Base-by-base conservation (phyloP, 169 alveolate genomes). In the Cyclospora cayetanensis region DNA sequence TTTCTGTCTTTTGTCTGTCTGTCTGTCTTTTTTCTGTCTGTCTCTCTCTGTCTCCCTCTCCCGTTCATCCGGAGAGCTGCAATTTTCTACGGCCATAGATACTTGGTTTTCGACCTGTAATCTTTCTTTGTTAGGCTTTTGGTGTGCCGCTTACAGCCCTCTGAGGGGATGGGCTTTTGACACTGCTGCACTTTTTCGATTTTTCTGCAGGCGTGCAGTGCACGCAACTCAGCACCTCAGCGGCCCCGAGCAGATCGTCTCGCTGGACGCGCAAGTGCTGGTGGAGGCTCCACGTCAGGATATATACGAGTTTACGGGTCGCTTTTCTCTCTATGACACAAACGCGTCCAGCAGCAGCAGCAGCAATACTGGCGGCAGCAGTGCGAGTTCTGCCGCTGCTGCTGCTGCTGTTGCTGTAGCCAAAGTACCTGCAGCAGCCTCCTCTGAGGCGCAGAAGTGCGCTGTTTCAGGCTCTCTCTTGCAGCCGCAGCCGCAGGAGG, bases 271-370 rank as follows among this genome's bases (percentile, higher is more conserved):
- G 34, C 18, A 22, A 50, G 39, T 52, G 42, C 70, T 37, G 18
- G 87, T 27, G 18, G 87, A 77, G 46, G 87, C 87, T 1, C 87
- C 87, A 3, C 35, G 87, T 18, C 65, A 91, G 25, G 94, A 83
- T 43, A 77, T 76, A 43, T 42, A 79, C 90, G 79, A 90, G 43
- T 89, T 89, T 63, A 7, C 25, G 22, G 93, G 93, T 1, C 84
- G 85, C 7, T 76, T 87, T 43, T 29, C 80, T 18, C 65, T 85
- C 34, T 52, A 50, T 2, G 39, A 39, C 20, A 18, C n/a, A 25
- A 20, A 37, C 27, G 37, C 4, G 65, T n/a, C n/a, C 29, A 39
- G 53, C 20, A 41, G 1, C 74, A 18, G 74, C 27, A 60, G 74
- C 3, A 60, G 74, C 74, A 60, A 60, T 31, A 60, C 12, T 25